Conservation (phyloP, 176 grass and related monocot species). For the Musa troglodytarum region DNA sequence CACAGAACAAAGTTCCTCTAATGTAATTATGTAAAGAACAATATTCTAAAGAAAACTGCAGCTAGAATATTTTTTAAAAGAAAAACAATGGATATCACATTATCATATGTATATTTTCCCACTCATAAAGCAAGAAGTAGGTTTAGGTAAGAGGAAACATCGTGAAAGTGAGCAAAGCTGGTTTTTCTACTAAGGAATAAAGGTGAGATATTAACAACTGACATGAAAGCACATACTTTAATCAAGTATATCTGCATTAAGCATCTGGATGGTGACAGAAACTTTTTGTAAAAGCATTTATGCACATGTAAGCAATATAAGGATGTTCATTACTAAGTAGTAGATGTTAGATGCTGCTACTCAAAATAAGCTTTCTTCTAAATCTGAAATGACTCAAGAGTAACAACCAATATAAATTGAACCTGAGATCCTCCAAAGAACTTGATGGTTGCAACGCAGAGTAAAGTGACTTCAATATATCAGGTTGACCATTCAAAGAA, state of each 20-base stretch:
- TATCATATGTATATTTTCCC: background rate
- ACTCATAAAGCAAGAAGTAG: background rate
- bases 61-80: background rate
- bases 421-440: conserved; percentile 73
- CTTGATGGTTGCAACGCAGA: conserved; percentile 86
- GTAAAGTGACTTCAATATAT: conserved; percentile 81
- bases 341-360: background rate
- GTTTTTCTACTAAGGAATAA: background rate
- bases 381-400: background rate
- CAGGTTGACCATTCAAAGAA: conserved; percentile 71
- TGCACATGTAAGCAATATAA: background rate
- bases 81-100: background rate
- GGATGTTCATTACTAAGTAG: background rate
- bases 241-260: background rate
- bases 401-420: conserved; percentile 15
- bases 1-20: background rate
- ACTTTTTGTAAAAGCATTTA: background rate
- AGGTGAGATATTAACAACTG: background rate
- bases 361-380: background rate
- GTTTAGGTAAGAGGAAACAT: background rate
- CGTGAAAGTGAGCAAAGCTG: background rate
- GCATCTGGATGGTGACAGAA: background rate
- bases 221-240: background rate
- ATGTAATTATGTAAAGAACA: no score
- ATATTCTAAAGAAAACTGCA: no score